A percentile compares a stretch with the other conserved stretches of the same genome.
Evolutionary conservation across 1,284 basidiomycete species (phyloP).

Genomic region (Trichosporon sp.): DNA sequence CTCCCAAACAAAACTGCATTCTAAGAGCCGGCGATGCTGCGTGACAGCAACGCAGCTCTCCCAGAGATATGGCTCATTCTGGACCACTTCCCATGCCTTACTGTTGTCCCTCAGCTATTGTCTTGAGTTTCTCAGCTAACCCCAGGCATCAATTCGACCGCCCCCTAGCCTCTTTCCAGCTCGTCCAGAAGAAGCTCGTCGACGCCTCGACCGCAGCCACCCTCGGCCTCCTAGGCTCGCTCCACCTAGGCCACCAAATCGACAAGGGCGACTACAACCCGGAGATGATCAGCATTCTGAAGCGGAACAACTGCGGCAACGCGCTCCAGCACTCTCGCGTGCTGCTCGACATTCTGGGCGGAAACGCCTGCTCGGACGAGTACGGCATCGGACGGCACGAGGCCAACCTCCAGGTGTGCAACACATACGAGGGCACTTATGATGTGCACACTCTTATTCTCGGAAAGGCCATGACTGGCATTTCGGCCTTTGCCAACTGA

Average conservation of each 20-base stretch:
- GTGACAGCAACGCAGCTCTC: too few relatives aligned
- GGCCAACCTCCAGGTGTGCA: slow-evolving; percentile 82
- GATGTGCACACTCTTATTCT: slow-evolving; percentile 56
- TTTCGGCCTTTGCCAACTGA: slow-evolving; percentile 38
- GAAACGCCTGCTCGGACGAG: slow-evolving; percentile 86
- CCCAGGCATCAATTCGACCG: slow-evolving; percentile 64
- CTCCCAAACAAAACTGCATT: too few relatives aligned
- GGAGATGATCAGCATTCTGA: slow-evolving; percentile 91
- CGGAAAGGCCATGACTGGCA: slow-evolving; percentile 82
- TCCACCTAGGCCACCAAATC: slow-evolving; percentile 80
- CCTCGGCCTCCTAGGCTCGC: slow-evolving; percentile 69
- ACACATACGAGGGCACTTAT: slow-evolving; percentile 77
- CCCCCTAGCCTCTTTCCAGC: slow-evolving; percentile 88
- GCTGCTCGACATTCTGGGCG: slow-evolving; percentile 81
- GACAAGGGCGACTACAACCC: slow-evolving; percentile 71
- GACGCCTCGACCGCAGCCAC: slow-evolving; percentile 83
- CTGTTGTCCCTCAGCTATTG: too few relatives aligned
- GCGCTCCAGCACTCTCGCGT: slow-evolving; percentile 74
- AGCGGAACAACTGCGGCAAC: slow-evolving; percentile 93
- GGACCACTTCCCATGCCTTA: too few relatives aligned
- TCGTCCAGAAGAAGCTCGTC: slow-evolving; percentile 92
- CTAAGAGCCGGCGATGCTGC: too few relatives aligned
- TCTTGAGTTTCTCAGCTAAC: background rate
- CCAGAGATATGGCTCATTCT: too few relatives aligned
- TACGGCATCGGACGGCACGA: slow-evolving; percentile 82